Conservation (phyloP, 106 monocot genomes). For the Dendrobium officinale region DNA sequence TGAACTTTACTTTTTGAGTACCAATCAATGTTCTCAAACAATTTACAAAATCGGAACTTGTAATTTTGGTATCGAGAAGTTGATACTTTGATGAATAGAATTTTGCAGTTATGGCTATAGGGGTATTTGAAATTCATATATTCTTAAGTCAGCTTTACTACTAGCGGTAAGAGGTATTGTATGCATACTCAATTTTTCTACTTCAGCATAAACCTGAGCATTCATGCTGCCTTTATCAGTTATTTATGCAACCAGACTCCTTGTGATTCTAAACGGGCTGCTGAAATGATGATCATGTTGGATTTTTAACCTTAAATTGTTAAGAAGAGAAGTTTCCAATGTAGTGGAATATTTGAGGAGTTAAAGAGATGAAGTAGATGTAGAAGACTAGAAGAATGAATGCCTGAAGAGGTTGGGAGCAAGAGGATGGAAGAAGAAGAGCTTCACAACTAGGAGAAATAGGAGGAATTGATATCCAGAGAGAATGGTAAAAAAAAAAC, state of each 20-base stretch:
- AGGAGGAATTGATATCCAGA: no score
- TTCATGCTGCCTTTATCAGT: neutral
- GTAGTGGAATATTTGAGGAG: neutral
- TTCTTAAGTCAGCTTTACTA: neutral
- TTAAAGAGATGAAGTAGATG: no score
- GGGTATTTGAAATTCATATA: neutral
- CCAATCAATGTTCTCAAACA: no score
- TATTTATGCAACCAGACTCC: neutral
- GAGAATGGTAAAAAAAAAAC: no score
- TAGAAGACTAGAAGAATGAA: no score
- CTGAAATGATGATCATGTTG: neutral
- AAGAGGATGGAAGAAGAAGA: no score
- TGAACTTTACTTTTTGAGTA: neutral
- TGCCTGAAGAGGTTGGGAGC: no score
- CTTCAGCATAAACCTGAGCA: no score
- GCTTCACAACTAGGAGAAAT: no score
- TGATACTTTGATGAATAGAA: neutral
- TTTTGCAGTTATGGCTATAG: neutral
- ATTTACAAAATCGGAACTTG: neutral
- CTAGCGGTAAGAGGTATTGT: no score
- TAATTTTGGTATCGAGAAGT: neutral
- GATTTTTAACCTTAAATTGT: neutral
- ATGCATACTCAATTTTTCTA: no score
- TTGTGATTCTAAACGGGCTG: neutral
- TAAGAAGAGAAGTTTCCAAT: neutral